Evolutionary conservation across 768 basidiomycete species (phyloP), one percentile per base, ranked within the genome.

Genomic region (Tulasnella calospora): DNA sequence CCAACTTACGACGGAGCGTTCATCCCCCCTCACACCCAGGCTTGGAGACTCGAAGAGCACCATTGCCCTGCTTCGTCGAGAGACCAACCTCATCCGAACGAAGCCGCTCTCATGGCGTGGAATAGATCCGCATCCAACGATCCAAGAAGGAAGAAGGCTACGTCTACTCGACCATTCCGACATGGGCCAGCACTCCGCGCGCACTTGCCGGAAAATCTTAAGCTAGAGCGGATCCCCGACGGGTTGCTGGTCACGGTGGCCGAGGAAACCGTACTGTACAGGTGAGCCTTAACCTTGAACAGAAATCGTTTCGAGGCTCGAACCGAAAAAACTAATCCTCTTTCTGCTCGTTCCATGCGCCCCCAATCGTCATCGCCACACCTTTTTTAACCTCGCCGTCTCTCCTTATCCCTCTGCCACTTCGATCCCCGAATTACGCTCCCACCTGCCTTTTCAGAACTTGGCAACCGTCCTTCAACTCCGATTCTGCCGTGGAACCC

Each of bases 401-500:
- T 76, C 27, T 76, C 57, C n/a, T 4, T 57, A 6, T 51, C 36
- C 75, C 57, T 38, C 9, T 2, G 17, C 15, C 21, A 4, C 55
- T 36, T 27, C 44, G 3, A 33, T 47, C 33, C 73, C 73, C 73
- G 44, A 47, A 55, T 21, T 47, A 17, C 23, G 44, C 73, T 73
- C 44, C 19, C 30, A 40, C 40, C 71, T 81, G 33, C 61, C 27
- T 67, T 67, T 67, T 67, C 27, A 85, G 82, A 72, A 72, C 38
- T 15, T 72, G 36, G 38, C 38, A 46, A 41, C 35, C 84, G 5
- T 84, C 80, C 35, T 83, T 80, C 1, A 82, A 83, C 2, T 83
- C 85, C 0, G 82, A 70, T 46, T 87, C 87, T 74, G 76, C 77
- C n/a, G 84, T 86, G 78, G 86, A 85, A 81, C 83, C 83, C 23